Evolutionary conservation across 2,329 filamentous ascomycete species (phyloP), one percentile per base, ranked within the genome.

Genomic region (Trichoderma oligosporum): DNA sequence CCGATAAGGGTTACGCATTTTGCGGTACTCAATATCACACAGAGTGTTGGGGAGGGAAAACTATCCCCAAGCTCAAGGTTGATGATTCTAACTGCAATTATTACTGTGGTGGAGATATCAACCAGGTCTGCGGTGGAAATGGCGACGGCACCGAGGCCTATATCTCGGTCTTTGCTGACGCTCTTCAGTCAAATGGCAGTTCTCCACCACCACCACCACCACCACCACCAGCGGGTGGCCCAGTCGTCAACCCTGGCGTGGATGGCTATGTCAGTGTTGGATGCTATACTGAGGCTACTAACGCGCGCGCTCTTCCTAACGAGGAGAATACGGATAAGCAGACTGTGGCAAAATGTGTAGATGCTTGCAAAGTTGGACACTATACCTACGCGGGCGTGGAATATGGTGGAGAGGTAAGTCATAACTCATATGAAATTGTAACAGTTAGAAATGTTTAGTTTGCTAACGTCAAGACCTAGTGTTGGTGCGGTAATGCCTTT

Each of bases 31-130:
- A 81, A 52, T 82, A 82, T 59, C 69, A 75, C 16, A 63, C 68
- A 11, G 80, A 84, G 62, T 83, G 81, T 63, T 84, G 81, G 81
- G 79, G 71, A 16, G 81, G 82, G 1, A 75, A 75, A 24, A 73
- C 63, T 0, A 72, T 80, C 22, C 80, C 80, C 0, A 68, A 64
- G 0, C 64, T 72, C 11, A 69, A 76, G 61, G 77, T 78, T 1
- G 68, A 69, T 16, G 75, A 79, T 3, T 63, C 49, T 4, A 72
- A 81, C 60, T 84, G 82, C 68, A 78, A 79, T 67, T 82, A 73
- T 57, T 65, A 73, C 35, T 84, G 82, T 60, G 62, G 69, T 0
- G 81, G 80, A 1, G 74, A 78, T 41, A 57, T 76, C 25, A 75
- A 76, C 58, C 71, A 82, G 62, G 72, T 77, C 14, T 84, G 82